These are phyloP conservation scores for Penicillium sp. DNA, from an alignment of 2,329 filamentous ascomycete species.

Conservation along the genomic window DNA sequence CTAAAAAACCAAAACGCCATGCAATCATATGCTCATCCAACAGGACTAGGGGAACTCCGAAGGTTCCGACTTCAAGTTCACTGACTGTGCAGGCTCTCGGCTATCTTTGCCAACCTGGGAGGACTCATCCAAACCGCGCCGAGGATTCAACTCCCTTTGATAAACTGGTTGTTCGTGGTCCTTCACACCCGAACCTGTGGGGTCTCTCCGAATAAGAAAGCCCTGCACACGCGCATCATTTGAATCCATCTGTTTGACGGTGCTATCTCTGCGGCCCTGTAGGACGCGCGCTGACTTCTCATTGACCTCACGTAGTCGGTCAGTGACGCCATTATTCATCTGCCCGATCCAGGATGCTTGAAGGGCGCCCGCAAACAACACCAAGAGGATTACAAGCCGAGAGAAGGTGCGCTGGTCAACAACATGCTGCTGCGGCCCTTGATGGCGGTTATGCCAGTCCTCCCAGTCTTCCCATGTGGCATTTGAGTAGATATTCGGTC, in stretches of 20 bases:
- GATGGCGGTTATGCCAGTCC: conserved; percentile 65
- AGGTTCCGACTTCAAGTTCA: background rate
- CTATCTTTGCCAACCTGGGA: background rate
- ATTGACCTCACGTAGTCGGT: conserved; percentile 65
- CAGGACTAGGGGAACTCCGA: background rate
- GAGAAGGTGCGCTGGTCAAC: conserved; percentile 80
- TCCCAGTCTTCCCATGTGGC: conserved; percentile 99
- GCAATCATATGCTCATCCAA: background rate
- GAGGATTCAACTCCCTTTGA: conserved; percentile 32
- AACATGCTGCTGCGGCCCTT: conserved; percentile 48
- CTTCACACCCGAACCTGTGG: conserved; percentile 48
- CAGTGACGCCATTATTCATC: conserved; percentile 62
- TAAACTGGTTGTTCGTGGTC: conserved; percentile 47
- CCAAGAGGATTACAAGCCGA: conserved; percentile 66
- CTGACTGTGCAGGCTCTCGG: background rate
- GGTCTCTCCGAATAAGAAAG: conserved; percentile 74
- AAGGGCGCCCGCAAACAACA: conserved; percentile 67
- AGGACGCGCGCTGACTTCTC: conserved; percentile 60
- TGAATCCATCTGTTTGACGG: conserved; percentile 48
- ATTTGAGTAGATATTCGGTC: conserved; percentile 61
- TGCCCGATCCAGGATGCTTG: conserved; percentile 70
- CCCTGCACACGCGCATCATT: conserved; percentile 68
- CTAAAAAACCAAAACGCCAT: background rate
- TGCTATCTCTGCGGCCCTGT: conserved; percentile 55
- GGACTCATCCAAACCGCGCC: conserved; percentile 1